phyloP scores from a whole-genome alignment of 129 eudicot genomes.

The Saussurea involucrata region DNA sequence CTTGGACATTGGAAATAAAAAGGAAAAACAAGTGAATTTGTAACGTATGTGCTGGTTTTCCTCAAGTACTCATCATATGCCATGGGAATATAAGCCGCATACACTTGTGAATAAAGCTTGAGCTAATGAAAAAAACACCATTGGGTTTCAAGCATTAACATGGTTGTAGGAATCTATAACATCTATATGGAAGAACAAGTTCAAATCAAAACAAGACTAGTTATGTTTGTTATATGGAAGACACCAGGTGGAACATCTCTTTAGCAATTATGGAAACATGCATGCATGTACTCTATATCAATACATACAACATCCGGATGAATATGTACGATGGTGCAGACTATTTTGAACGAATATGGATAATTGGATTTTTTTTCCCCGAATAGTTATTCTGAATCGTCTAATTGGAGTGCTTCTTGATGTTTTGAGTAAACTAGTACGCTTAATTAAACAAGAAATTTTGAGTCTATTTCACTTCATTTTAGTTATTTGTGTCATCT shows the following conservation, averaged over 20 bases:
- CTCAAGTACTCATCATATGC: constrained; percentile 62
- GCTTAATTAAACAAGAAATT: too few relatives aligned
- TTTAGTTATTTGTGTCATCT: too few relatives aligned
- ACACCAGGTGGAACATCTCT: not conserved
- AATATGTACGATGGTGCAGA: too few relatives aligned
- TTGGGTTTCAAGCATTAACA: not conserved
- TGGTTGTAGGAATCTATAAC: not conserved
- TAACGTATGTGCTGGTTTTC: constrained; percentile 55
- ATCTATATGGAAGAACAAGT: not conserved
- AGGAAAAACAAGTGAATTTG: not conserved
- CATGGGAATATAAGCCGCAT: constrained; percentile 85
- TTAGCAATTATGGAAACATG: too few relatives aligned
- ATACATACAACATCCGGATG: too few relatives aligned
- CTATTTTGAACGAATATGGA: too few relatives aligned
- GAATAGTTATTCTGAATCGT: too few relatives aligned
- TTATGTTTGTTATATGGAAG: not conserved
- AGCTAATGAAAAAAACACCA: constrained; percentile 46
- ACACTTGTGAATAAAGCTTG: constrained; percentile 47
- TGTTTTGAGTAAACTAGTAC: too few relatives aligned
- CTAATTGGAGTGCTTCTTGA: too few relatives aligned
- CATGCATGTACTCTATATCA: too few relatives aligned
- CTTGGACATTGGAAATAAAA: not conserved
- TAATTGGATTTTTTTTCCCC: too few relatives aligned
- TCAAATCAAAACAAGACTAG: not conserved
- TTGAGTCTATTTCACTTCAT: too few relatives aligned